Evolutionary conservation across 1,284 basidiomycete genomes (phyloP), one percentile per base, ranked within the genome.

Genomic region (Cryptococcus maquisensis): DNA sequence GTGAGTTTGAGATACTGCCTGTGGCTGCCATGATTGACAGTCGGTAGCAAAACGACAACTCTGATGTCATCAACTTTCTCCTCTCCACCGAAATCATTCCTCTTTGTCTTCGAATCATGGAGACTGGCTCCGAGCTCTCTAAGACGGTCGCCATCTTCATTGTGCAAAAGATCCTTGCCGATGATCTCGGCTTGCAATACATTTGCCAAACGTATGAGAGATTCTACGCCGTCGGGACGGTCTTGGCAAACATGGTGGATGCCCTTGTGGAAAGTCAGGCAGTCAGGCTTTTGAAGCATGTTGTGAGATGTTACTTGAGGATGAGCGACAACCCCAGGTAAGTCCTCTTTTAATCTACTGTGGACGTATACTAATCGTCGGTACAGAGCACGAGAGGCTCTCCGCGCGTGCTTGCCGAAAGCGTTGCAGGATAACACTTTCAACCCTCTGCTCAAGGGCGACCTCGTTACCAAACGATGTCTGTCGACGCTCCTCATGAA

Each of bases 121-220:
- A 99, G 78, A 98, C 96, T 1, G 96, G 96, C 45, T 96, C 93
- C 6, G 96, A 99, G 69, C 83, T 99, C n/a, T 92, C 88, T 61
- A 99, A 99, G 79, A 99, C 96, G 0, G 96, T 99, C 44, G 96
- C 96, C 46, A 99, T 99, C 71, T 99, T 99, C 77, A 99, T 99
- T 69, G 96, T 99, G 3, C 96, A 99, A 77, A 99, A 98, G 81
- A 98, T 99, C 64, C 81, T 99, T 20, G 82, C 98, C 51, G 96
- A 99, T 73, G 96, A 99, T 77, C 93, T 95, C 10, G 95, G 96
- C 12, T 78, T 99, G 57, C 94, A 92, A 26, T 99, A 99, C 76
- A 98, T 99, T 71, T 98, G 95, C 71, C 95, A 98, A 77, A 98
- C 96, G 16, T 98, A 98, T 76, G 96, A 99, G 76, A 84, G 96